Conservation (phyloP, 2,329 filamentous ascomycete genomes). For the Ophiostoma ips region DNA sequence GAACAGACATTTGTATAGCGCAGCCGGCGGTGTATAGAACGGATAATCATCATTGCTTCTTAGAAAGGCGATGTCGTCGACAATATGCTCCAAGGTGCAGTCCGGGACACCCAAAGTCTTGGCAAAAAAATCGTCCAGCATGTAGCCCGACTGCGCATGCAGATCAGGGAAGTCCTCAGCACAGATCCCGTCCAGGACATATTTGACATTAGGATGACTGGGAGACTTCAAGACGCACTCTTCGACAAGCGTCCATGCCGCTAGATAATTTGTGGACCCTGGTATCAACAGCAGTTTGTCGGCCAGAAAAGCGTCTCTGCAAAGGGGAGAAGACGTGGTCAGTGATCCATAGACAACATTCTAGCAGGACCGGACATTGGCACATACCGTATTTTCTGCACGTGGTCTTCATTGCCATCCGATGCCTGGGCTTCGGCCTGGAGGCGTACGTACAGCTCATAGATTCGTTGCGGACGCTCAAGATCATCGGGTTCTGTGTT, state of each 20-base stretch:
- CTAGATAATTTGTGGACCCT: background rate
- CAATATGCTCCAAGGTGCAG: background rate
- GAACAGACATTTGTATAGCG: background rate
- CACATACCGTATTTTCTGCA: slow-evolving; percentile 1
- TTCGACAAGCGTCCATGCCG: background rate
- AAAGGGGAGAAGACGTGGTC: slow-evolving; percentile 15
- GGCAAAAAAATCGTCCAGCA: background rate
- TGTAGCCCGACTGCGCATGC: background rate
- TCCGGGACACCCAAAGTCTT: background rate
- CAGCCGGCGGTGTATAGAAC: too few relatives aligned
- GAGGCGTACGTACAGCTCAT: background rate
- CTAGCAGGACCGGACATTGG: too few relatives aligned
- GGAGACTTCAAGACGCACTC: slow-evolving; percentile 3
- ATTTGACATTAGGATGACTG: background rate
- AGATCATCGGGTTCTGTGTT: background rate
- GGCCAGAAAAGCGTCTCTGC: background rate
- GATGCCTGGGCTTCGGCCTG: background rate
- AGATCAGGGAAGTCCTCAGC: background rate
- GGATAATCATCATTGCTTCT: background rate
- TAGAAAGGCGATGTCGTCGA: background rate
- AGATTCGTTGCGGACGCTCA: background rate
- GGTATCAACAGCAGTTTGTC: background rate
- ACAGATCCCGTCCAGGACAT: background rate
- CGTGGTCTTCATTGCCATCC: background rate
- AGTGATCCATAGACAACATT: background rate